Evolutionary conservation across 140 eudicot genomes (phyloP), one percentile per base, ranked within the genome.

Genomic region (Cichorium intybus): DNA sequence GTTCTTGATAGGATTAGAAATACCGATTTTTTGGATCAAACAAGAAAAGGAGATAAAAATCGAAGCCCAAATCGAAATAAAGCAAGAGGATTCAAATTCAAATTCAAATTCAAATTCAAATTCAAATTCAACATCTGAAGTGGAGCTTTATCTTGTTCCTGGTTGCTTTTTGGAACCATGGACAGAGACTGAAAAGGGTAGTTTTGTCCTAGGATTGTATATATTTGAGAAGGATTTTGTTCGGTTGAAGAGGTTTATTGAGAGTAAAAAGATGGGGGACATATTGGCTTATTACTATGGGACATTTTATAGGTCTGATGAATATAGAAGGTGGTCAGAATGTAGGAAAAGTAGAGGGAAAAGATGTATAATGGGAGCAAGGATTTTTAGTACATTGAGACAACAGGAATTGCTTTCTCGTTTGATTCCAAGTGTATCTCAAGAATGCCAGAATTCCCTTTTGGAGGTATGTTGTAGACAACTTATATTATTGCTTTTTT

Each of bases 161-260:
- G 95, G 86, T 33, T 22, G 59, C 12, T 26, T 27, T 23, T 35
- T 43, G 41, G 80, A 77, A 15, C 4, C 60, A 24, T 93, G 95
- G 99, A 84, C 77, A 70, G 85, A 75, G 48, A 52, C 71, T n/a
- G 97, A 93, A 68, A 80, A 47, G 79, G 83, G 73, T 18, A 81
- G 90, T 35, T 89, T 94, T 29, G 71, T 94, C 28, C 88, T 94
- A 34, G 99, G 90, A 28, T 61, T 94, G 76, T 94, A 89, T 73
- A 80, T 94, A 12, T 89, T 88, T 52, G 82, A 74, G 72, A 94
- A 89, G 88, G 73, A 94, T 66, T 87, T 94, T 74, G 82, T 81
- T 48, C 74, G 50, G 51, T 75, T 94, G 60, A 71, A 65, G 61
- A 75, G 67, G 45, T 89, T 94, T 65, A 60, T 94, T 46, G 97